Evolutionary conservation across 129 eudicot species (phyloP).

Genomic region (Tanacetum coccineum): DNA sequence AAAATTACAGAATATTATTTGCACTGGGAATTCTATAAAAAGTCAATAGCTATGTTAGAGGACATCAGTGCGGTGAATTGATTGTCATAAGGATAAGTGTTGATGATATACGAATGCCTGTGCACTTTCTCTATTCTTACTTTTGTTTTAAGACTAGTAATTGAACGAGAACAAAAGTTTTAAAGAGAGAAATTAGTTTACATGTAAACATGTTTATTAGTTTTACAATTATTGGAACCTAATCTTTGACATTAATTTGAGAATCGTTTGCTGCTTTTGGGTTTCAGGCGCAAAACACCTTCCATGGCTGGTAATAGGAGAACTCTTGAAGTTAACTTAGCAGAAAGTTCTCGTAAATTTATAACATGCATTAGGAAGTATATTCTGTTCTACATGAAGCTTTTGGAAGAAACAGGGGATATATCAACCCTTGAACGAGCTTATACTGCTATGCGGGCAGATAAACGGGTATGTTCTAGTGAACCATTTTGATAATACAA

Average conservation of each 20-base stretch:
- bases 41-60: background rate
- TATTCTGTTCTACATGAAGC: slow-evolving; percentile 72
- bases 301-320: slow-evolving; percentile 61
- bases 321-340: slow-evolving; percentile 84
- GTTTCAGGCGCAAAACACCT: slow-evolving; percentile 84
- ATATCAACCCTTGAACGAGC: slow-evolving; percentile 85
- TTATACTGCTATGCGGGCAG: slow-evolving; percentile 76
- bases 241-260: slow-evolving; percentile 8
- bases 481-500: slow-evolving; percentile 11
- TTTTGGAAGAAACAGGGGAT: slow-evolving; percentile 85
- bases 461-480: slow-evolving; percentile 74
- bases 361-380: slow-evolving; percentile 96
- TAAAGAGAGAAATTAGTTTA: slow-evolving; percentile 1
- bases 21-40: background rate
- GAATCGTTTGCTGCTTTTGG: slow-evolving; percentile 14
- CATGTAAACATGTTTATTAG: background rate
- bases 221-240: background rate
- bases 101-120: background rate
- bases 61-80: background rate
- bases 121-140: background rate
- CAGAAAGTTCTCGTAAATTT: slow-evolving; percentile 96
- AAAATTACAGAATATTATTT: slow-evolving; percentile 15
- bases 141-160: slow-evolving; percentile 1
- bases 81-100: background rate
- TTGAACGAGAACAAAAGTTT: background rate